Evolutionary conservation across 2,329 filamentous ascomycete species (phyloP).

Genomic region (Chaetoscypha palmicola): DNA sequence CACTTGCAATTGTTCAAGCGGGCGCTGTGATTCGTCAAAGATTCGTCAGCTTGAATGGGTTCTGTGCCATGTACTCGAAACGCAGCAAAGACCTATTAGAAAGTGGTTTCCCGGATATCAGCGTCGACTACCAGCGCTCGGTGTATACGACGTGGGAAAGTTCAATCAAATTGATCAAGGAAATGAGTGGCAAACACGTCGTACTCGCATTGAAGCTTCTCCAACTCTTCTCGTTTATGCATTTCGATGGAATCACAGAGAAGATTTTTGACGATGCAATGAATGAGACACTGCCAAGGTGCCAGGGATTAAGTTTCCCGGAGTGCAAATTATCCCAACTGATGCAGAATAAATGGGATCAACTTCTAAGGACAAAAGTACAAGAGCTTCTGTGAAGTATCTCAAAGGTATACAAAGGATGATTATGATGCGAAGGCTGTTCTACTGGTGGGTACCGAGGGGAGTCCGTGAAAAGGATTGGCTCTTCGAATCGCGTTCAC

Average conservation of each 20-base stretch:
- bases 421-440: neutral
- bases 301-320: neutral
- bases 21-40: slow-evolving; percentile 17
- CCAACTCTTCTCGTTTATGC: slow-evolving; percentile 14
- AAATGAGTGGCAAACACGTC: slow-evolving; percentile 1
- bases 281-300: neutral
- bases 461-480: slow-evolving; percentile 1
- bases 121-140: slow-evolving; percentile 10
- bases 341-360: slow-evolving; percentile 13
- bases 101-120: neutral
- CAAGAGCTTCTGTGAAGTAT: neutral
- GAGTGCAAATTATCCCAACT: neutral
- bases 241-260: slow-evolving; percentile 13
- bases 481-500: too few species aligned
- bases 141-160: slow-evolving; percentile 20
- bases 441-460: slow-evolving; percentile 10
- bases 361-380: slow-evolving; percentile 7
- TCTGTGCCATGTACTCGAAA: slow-evolving; percentile 8
- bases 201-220: slow-evolving; percentile 14
- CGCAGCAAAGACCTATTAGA: slow-evolving; percentile 13
- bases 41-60: slow-evolving; percentile 11
- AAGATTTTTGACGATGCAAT: slow-evolving; percentile 6
- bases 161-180: slow-evolving; percentile 11
- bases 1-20: slow-evolving; percentile 30
- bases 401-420: slow-evolving; percentile 1